phyloP scores from a whole-genome alignment of 148 eudicot genomes.

The Dysphania ambrosioides region DNA sequence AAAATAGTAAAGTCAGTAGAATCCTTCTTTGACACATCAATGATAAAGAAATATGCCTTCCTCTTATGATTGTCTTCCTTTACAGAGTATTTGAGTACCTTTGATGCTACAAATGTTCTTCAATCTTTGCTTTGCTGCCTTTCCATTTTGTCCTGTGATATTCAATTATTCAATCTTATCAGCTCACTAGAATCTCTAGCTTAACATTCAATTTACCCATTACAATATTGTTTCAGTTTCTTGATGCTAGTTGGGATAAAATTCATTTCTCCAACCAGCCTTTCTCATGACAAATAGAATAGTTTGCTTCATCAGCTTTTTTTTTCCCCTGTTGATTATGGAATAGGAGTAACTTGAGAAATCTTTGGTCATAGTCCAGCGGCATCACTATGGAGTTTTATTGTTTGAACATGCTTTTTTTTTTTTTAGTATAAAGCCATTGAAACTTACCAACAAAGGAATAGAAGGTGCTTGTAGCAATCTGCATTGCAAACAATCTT shows the following conservation, averaged over 20 bases:
- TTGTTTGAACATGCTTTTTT: background rate
- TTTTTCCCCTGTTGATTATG: background rate
- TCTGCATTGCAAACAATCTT: background rate
- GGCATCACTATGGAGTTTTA: background rate
- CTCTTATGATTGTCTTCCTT: too few relatives aligned
- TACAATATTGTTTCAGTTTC: background rate
- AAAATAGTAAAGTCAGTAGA: background rate
- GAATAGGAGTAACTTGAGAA: background rate
- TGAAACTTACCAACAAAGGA: background rate
- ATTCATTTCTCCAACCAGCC: background rate
- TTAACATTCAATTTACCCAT: too few relatives aligned
- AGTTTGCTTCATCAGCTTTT: background rate
- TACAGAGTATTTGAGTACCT: background rate
- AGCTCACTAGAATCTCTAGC: background rate
- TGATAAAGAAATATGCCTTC: background rate
- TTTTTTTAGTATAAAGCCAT: background rate
- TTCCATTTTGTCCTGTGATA: background rate
- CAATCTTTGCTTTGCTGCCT: background rate
- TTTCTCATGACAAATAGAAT: background rate
- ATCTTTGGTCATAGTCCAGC: background rate
- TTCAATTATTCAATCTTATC: background rate
- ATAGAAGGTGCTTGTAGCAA: background rate
- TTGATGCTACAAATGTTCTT: background rate
- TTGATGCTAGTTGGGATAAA: background rate
- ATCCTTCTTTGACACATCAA: background rate